These are phyloP conservation scores for Gentiana dahurica DNA, from an alignment of 257 asterid species.

Conservation along the genomic window DNA sequence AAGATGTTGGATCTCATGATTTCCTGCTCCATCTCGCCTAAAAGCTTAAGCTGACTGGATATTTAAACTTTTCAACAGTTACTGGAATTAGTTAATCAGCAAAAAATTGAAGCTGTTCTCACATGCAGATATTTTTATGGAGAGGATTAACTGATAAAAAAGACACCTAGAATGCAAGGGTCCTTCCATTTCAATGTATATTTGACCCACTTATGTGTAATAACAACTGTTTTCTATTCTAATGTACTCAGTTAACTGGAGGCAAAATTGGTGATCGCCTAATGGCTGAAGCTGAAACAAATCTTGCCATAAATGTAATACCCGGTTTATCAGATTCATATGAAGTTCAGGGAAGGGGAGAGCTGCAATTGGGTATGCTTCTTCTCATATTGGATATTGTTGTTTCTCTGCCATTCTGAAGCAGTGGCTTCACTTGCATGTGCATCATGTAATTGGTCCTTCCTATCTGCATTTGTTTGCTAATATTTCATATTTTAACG, in stretches of 20 bases:
- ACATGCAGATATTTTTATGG: background rate
- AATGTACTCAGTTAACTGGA: slow-evolving; percentile 65
- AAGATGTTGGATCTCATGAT: no score
- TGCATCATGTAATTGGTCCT: background rate
- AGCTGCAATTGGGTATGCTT: slow-evolving; percentile 88
- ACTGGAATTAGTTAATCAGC: background rate
- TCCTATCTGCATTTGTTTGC: background rate
- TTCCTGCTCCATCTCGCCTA: no score
- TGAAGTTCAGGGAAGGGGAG: slow-evolving; percentile 99
- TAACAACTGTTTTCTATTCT: background rate
- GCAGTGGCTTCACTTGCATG: slow-evolving; percentile 3
- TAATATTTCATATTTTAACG: slow-evolving; percentile 3
- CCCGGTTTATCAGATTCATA: slow-evolving; percentile 82
- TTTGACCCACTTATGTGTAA: background rate
- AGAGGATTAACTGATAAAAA: background rate
- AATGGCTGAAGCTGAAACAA: slow-evolving; percentile 90
- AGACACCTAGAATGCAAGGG: background rate
- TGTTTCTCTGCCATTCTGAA: background rate
- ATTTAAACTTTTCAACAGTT: no score
- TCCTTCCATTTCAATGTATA: background rate
- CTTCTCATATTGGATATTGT: background rate
- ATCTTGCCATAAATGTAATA: slow-evolving; percentile 87
- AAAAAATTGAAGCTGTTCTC: background rate
- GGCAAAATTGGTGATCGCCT: slow-evolving; percentile 94
- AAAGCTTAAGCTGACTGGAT: no score